Base-by-base conservation (phyloP, 805 yeast genomes). In the Sugiyamaella lignohabitans region DNA sequence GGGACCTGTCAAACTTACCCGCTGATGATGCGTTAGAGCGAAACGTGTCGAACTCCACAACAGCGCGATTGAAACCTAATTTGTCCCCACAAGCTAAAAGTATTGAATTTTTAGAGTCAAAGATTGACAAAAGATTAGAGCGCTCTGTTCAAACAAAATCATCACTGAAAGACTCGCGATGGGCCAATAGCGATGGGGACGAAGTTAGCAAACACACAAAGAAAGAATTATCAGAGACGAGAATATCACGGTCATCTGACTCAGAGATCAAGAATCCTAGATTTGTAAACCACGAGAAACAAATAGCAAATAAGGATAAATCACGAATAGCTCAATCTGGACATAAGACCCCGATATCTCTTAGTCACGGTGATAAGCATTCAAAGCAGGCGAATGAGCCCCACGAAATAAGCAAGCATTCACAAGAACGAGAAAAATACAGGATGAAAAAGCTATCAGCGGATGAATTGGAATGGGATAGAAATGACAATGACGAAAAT, bases 401-500 rank as follows among this genome's bases (percentile, higher is more conserved):
- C n/a, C 10, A 41, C 40, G 27, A 38, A 23, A 27, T 23, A 20
- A 38, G 23, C n/a, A 20, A 22, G 21, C 37, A 30, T 20, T 39
- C 24, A 8, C 34, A 44, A 10, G 47, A 40, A 22, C 42, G 51
- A 16, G 51, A 48, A 24, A 21, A 21, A 18, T 16, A 48, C 23
- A 38, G 48, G 30, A 43, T 19, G 30, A 43, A 40, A 38, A 48
- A 48, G 23, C 45, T 48, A 20, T 5, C 16, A 5, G 45, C 37
- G 24, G 42, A 38, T 21, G 22, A 16, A 21, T 27, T 44, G 32
- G 51, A 44, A 5, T 48, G 51, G 51, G 39, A 44, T 22, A 19
- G 32, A 27, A 27, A 27, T 8, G 32, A 27, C 11, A 27, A 27
- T 8, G 14, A 14, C 8, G 32, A 27, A 27, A 27, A 27, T 14